Conservation (phyloP, 1,139 yeast species). For the Williopsis jadinii region DNA sequence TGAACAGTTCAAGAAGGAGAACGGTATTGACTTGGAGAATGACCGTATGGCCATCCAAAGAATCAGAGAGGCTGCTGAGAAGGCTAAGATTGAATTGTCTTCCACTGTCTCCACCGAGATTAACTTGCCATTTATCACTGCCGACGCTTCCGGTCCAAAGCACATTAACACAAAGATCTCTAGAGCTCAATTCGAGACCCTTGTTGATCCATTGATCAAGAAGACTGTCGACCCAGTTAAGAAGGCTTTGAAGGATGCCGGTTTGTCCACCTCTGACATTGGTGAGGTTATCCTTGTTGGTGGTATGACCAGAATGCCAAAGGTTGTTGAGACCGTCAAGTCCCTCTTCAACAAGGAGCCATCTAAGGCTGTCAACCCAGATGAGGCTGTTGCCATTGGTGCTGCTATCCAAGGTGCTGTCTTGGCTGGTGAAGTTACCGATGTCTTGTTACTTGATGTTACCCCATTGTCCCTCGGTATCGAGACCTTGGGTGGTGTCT, state of each 20-base stretch:
- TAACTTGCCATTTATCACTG: slow-evolving; percentile 53
- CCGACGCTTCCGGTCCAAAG: slow-evolving; percentile 25
- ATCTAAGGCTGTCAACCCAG: slow-evolving; percentile 66
- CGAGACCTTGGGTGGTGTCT: slow-evolving; percentile 77
- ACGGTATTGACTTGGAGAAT: slow-evolving; percentile 38
- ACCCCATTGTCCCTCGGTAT: slow-evolving; percentile 76
- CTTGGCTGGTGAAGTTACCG: slow-evolving; percentile 32
- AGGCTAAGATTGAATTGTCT: slow-evolving; percentile 62
- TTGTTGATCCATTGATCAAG: slow-evolving; percentile 51
- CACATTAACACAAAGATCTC: slow-evolving; percentile 48
- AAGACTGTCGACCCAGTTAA: slow-evolving; percentile 61
- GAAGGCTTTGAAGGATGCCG: slow-evolving; percentile 66
- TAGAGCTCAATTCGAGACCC: slow-evolving; percentile 58
- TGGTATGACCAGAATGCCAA: slow-evolving; percentile 86
- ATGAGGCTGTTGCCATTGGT: slow-evolving; percentile 79
- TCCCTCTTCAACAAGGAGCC: slow-evolving; percentile 53
- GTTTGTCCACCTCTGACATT: slow-evolving; percentile 50
- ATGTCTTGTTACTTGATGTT: slow-evolving; percentile 70
- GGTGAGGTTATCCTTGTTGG: slow-evolving; percentile 74
- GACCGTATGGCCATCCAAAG: slow-evolving; percentile 53
- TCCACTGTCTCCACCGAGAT: slow-evolving; percentile 42
- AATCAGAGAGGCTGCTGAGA: slow-evolving; percentile 69
- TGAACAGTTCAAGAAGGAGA: slow-evolving; percentile 36
- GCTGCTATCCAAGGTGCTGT: slow-evolving; percentile 55
- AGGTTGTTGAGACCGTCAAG: slow-evolving; percentile 50